Percentiles rank a stretch among this genome's conserved stretches.
phyloP scores from a whole-genome alignment of 495 filamentous ascomycete species.

The Bacidia rubella region DNA sequence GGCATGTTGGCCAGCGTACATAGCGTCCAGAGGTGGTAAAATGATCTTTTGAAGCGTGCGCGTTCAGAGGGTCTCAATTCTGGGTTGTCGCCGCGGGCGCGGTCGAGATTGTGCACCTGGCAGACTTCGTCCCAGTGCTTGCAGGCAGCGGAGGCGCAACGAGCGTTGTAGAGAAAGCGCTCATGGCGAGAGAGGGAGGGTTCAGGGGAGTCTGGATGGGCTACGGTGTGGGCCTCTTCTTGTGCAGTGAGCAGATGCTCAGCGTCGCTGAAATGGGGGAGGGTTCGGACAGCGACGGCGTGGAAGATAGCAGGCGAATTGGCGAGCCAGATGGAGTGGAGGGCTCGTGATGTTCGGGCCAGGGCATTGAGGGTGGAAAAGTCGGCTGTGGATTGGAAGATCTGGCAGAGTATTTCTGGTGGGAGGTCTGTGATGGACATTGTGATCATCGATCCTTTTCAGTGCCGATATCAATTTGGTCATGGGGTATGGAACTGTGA shows the following conservation, averaged over 20 bases:
- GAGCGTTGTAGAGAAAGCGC: constrained; percentile 3
- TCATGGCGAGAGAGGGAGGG: constrained; percentile 2
- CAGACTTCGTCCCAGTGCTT: neutral
- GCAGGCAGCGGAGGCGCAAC: constrained; percentile 3
- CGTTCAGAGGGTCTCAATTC: neutral
- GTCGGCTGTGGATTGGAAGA: constrained; percentile 1
- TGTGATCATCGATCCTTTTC: neutral
- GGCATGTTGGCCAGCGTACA: neutral
- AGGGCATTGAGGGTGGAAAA: constrained; percentile 7
- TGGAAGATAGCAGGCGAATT: constrained; percentile 1
- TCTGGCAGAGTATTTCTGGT: constrained; percentile 6
- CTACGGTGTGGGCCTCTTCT: neutral
- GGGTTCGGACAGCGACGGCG: neutral
- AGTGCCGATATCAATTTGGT: neutral
- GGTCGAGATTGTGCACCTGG: neutral
- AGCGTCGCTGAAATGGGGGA: neutral
- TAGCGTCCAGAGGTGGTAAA: constrained; percentile 5
- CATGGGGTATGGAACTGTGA: neutral
- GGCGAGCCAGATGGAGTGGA: constrained; percentile 4
- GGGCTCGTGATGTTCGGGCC: constrained; percentile 1
- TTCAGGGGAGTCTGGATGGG: neutral
- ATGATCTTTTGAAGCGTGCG: constrained; percentile 1
- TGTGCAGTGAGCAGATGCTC: neutral
- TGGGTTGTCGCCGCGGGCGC: neutral
- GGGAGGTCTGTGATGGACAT: constrained; percentile 5